Conservation (phyloP, 2,329 filamentous ascomycete genomes). For the Elsinoe necatrix region DNA sequence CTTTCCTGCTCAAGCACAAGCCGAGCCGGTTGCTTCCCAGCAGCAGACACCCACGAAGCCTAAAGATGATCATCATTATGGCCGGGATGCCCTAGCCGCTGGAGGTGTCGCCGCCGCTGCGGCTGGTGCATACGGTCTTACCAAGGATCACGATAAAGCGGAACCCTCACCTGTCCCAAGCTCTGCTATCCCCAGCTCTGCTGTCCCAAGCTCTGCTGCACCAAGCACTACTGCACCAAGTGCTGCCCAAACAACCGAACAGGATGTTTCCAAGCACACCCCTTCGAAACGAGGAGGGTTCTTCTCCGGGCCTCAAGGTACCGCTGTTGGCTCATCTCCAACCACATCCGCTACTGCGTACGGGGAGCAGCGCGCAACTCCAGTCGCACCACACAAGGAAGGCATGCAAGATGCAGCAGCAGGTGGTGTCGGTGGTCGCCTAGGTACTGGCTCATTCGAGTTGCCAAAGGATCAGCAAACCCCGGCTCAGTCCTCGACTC, state of each 20-base stretch:
- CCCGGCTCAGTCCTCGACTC: background rate
- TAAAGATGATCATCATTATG: constrained; percentile 24
- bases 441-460: constrained; percentile 8
- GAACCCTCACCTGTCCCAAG: background rate
- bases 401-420: constrained; percentile 9
- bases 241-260: background rate
- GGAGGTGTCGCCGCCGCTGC: constrained; percentile 24
- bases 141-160: constrained; percentile 14
- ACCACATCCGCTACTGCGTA: background rate
- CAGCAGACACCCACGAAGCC: background rate
- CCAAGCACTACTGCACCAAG: background rate
- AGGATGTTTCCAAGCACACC: background rate
- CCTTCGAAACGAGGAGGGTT: constrained; percentile 13
- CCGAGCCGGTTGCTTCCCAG: background rate
- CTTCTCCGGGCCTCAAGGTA: constrained; percentile 10
- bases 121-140: constrained; percentile 14
- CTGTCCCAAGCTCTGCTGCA: no score
- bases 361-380: constrained; percentile 3
- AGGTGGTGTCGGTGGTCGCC: background rate
- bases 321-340: background rate
- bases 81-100: constrained; percentile 27
- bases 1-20: background rate
- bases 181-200: background rate
- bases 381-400: constrained; percentile 1
- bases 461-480: constrained; percentile 19